These are phyloP conservation scores for Mytilinidion resinicola DNA, from an alignment of 495 filamentous ascomycete species.

Conservation along the genomic window DNA sequence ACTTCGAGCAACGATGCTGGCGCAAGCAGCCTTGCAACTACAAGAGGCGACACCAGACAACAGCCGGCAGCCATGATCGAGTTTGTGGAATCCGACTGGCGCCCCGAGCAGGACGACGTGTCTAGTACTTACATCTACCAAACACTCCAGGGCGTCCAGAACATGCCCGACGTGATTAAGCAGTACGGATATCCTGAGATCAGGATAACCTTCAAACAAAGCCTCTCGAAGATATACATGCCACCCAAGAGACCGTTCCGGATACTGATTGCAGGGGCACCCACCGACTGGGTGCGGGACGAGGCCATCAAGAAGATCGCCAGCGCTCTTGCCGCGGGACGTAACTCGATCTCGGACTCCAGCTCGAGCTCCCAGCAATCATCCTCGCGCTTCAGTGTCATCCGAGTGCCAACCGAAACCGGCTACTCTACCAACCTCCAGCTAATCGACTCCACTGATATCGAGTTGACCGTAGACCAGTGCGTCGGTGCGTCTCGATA, in stretches of 20 bases:
- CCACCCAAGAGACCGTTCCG: conserved; percentile 8
- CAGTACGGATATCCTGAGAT: conserved; percentile 11
- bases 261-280: conserved; percentile 21
- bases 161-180: conserved; percentile 5
- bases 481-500: conserved; percentile 3
- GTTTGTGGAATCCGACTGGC: conserved; percentile 7
- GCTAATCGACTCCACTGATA: conserved; percentile 16
- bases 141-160: conserved; percentile 2
- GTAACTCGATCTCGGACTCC: background rate
- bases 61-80: conserved; percentile 4
- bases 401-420: background rate
- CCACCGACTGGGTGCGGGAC: conserved; percentile 15
- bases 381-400: conserved; percentile 20
- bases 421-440: conserved; percentile 8
- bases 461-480: conserved; percentile 16
- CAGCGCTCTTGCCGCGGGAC: conserved; percentile 16
- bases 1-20: background rate
- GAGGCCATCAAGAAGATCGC: conserved; percentile 19
- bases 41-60: conserved; percentile 9
- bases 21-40: conserved; percentile 15
- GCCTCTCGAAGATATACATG: conserved; percentile 14
- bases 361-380: background rate
- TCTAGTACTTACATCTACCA: conserved; percentile 7
- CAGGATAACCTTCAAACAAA: conserved; percentile 12
- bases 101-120: background rate